Percentiles rank a stretch among this genome's conserved stretches.
Evolutionary conservation across 2,329 filamentous ascomycete genomes (phyloP).

Genomic region (Penicillium sp.): DNA sequence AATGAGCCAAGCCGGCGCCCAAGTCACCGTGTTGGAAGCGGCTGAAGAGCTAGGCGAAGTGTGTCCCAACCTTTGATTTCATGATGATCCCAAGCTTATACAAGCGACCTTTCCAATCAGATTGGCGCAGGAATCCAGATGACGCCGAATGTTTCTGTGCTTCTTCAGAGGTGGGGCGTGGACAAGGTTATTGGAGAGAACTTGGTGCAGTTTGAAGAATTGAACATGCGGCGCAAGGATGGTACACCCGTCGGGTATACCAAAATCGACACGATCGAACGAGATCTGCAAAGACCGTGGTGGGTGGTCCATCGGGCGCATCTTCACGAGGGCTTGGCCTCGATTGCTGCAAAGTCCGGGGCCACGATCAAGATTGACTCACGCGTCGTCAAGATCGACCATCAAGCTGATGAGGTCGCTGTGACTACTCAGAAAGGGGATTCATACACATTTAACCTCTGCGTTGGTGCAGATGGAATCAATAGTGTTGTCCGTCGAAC

Average conservation of each 20-base stretch:
- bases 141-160: conserved; percentile 44
- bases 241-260: conserved; percentile 43
- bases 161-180: conserved; percentile 43
- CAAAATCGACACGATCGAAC: conserved; percentile 33
- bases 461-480: conserved; percentile 47
- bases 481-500: conserved; percentile 40
- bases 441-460: conserved; percentile 35
- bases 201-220: conserved; percentile 42
- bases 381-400: conserved; percentile 36
- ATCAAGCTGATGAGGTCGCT: conserved; percentile 26
- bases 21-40: conserved; percentile 45
- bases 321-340: conserved; percentile 47
- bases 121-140: conserved; percentile 42
- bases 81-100: neutral
- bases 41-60: conserved; percentile 46
- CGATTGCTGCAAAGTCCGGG: conserved; percentile 41
- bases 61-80: neutral
- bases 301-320: conserved; percentile 53
- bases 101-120: conserved; percentile 7
- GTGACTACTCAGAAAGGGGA: conserved; percentile 33
- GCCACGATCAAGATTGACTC: conserved; percentile 40
- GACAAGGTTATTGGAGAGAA: conserved; percentile 43
- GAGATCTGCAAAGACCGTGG: conserved; percentile 39
- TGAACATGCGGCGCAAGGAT: conserved; percentile 43
- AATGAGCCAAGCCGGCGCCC: conserved; percentile 40